These are phyloP conservation scores for Geranomyces variabilis DNA, from an alignment of 192 early-diverging fungal species.

Conservation along the genomic window DNA sequence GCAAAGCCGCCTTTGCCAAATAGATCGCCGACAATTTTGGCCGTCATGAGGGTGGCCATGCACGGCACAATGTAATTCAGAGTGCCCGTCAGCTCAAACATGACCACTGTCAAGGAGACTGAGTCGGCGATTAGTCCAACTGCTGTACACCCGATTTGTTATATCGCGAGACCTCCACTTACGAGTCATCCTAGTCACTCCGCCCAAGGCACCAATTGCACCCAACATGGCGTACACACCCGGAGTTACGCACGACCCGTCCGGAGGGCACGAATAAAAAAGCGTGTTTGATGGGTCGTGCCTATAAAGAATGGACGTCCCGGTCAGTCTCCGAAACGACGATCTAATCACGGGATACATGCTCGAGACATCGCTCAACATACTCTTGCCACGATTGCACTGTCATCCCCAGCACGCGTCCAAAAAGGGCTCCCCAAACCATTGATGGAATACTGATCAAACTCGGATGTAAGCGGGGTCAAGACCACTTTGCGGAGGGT, in stretches of 20 bases:
- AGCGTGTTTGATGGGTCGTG: slow-evolving; percentile 32
- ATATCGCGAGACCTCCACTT: neutral
- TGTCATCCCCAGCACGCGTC: slow-evolving; percentile 84
- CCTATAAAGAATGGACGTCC: slow-evolving; percentile 4
- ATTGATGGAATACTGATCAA: slow-evolving; percentile 51
- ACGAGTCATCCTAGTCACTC: slow-evolving; percentile 84
- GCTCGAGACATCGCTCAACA: neutral
- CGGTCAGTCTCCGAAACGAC: too few relatives aligned
- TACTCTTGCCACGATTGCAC: slow-evolving; percentile 75
- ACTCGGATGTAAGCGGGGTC: too few relatives aligned
- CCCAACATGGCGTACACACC: slow-evolving; percentile 96
- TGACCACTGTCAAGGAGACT: slow-evolving; percentile 78
- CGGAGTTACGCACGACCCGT: slow-evolving; percentile 66
- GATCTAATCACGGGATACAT: neutral
- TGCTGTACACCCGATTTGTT: neutral
- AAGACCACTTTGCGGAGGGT: too few relatives aligned
- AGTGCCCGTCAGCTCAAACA: slow-evolving; percentile 98
- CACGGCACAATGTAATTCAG: slow-evolving; percentile 90
- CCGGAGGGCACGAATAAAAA: slow-evolving; percentile 49
- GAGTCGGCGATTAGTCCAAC: slow-evolving; percentile 12
- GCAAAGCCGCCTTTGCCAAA: slow-evolving; percentile 51
- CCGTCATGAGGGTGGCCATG: slow-evolving; percentile 66
- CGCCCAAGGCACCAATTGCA: slow-evolving; percentile 85
- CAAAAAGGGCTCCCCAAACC: slow-evolving; percentile 78
- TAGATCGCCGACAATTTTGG: slow-evolving; percentile 58